Conservation (phyloP, 208 protist species). For the Naegleria lovaniensis region DNA sequence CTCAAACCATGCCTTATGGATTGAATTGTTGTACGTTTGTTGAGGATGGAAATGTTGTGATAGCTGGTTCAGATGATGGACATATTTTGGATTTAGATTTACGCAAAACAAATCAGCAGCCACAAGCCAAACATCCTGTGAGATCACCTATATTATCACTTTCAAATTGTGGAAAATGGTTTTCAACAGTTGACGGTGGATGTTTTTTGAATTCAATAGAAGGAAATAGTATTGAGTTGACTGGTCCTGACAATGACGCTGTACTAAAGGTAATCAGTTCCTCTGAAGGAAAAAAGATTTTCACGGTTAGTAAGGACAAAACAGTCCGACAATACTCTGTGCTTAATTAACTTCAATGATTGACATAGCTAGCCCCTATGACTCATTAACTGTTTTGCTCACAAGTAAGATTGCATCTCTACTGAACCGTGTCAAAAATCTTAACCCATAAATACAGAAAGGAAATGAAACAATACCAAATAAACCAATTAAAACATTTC, state of each 20-base stretch:
- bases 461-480: neutral
- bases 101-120: neutral
- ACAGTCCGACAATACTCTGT: neutral
- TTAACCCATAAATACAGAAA: neutral
- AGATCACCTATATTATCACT: neutral
- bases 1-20: no score
- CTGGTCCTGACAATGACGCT: neutral
- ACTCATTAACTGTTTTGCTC: neutral
- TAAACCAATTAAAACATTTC: neutral
- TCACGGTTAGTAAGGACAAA: neutral
- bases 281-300: neutral
- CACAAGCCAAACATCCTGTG: neutral
- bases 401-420: neutral
- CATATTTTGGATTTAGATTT: neutral
- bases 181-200: neutral
- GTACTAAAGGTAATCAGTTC: neutral
- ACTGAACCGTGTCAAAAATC: neutral
- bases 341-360: neutral
- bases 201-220: neutral
- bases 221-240: neutral
- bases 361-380: neutral
- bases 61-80: neutral
- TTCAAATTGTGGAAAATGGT: neutral
- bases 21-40: neutral
- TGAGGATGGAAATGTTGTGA: neutral